Base-by-base conservation (phyloP, 208 protist genomes). In the Angomonas ambiguus region DNA sequence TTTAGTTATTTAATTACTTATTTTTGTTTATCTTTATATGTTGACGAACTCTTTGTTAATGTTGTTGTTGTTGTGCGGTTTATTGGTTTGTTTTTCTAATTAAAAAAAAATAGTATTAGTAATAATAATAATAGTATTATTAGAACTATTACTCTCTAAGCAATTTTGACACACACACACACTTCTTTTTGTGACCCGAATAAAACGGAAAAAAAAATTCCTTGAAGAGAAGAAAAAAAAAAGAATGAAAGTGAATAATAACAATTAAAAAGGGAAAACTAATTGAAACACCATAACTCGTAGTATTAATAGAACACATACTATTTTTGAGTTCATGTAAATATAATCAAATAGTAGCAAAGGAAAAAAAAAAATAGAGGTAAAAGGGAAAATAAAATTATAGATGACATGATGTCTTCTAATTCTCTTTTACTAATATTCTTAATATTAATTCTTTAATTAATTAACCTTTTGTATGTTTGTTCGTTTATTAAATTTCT, bases 311-410 rank as follows among this genome's bases (percentile, higher is more conserved):
- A n/a, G n/a, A n/a, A n/a, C n/a, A n/a, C n/a, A n/a, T n/a, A 4
- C 28, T 4, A 4, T 18, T 4, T 18, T 18, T 20, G 11, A 30
- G 28, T 25, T n/a, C 4, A 4, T 20, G 49, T 10, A n/a, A 4
- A 55, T 4, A 18, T 30, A 18, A 48, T 11, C 28, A 16, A 25
- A 55, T 18, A 20, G 28, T 55, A 55, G 28, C 4, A 55, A 32
- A 13, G 25, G 4, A 59, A 59, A 16, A 33, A 32, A 10, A 59
- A 59, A 10, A 27, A 56, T 56, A 56, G 49, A 25, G 22, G 25
- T 28, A 56, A 56, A 56, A 56, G 18, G 25, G 25, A 56, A 65
- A 71, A 62, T 45, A 63, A 42, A 35, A 62, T 30, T 51, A 38
- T 69, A 5, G 0, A 60, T 64, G n/a, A n/a, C 20, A 59, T 32